phyloP scores from a whole-genome alignment of 2,329 filamentous ascomycete genomes.

The Nemania diffusa region DNA sequence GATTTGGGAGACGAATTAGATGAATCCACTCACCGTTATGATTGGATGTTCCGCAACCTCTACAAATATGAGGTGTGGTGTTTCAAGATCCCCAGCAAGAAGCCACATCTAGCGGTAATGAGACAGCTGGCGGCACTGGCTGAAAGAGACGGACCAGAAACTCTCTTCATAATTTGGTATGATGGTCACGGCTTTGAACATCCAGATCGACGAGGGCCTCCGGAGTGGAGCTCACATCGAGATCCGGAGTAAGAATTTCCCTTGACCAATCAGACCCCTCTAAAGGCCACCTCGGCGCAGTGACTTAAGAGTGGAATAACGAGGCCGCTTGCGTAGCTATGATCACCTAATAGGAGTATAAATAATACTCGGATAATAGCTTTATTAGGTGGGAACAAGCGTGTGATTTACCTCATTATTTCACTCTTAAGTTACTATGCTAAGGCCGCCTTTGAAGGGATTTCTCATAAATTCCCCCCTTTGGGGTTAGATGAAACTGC shows the following conservation, averaged over 20 bases:
- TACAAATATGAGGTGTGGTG: not conserved
- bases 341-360: too few species aligned
- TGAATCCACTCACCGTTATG: not conserved
- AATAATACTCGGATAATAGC: too few species aligned
- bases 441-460: too few species aligned
- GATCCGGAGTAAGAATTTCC: not conserved
- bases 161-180: slow-evolving; percentile 30
- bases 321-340: too few species aligned
- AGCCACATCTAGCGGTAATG: not conserved
- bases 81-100: slow-evolving; percentile 14
- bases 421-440: too few species aligned
- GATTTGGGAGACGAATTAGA: not conserved
- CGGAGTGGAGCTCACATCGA: slow-evolving; percentile 9
- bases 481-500: not conserved
- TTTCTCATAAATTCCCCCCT: too few species aligned
- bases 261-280: too few species aligned
- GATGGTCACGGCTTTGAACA: slow-evolving; percentile 25
- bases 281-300: too few species aligned
- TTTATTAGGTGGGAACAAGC: too few species aligned
- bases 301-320: too few species aligned
- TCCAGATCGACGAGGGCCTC: slow-evolving; percentile 15
- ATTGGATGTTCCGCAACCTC: not conserved
- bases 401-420: too few species aligned
- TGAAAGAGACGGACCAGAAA: slow-evolving; percentile 3
- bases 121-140: not conserved